These are phyloP conservation scores for Pseudocercospora ulei DNA, from an alignment of 2,329 filamentous ascomycete species.

Conservation along the genomic window DNA sequence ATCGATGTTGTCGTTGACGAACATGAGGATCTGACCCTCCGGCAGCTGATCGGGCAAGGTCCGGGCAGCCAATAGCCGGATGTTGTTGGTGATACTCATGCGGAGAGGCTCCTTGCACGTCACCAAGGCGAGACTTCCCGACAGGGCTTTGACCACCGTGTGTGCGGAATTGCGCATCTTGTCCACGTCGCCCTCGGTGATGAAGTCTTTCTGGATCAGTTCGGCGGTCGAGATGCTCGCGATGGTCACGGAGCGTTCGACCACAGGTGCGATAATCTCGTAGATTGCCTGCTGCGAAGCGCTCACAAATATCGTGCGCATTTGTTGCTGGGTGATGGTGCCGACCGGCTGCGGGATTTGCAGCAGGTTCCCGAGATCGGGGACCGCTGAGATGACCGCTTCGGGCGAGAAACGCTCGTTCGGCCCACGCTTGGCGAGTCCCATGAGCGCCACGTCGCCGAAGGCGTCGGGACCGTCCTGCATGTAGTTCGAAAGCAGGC, in stretches of 20 bases:
- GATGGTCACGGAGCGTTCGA: conserved; percentile 94
- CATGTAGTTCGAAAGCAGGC: conserved; percentile 35
- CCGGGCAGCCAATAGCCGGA: conserved; percentile 64
- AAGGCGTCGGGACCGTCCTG: conserved; percentile 59
- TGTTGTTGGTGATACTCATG: conserved; percentile 95
- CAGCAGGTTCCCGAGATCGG: conserved; percentile 70
- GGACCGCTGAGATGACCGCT: conserved; percentile 67
- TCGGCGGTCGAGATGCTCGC: conserved; percentile 93
- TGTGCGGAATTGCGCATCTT: conserved; percentile 77
- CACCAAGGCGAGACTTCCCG: conserved; percentile 87
- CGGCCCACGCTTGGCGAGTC: conserved; percentile 52
- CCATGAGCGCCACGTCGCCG: conserved; percentile 65
- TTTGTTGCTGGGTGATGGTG: conserved; percentile 58
- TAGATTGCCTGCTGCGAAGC: conserved; percentile 83
- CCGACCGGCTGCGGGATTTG: conserved; percentile 68
- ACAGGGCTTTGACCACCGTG: conserved; percentile 89
- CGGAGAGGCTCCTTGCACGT: conserved; percentile 95
- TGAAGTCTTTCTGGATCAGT: conserved; percentile 92
- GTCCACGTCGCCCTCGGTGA: conserved; percentile 81
- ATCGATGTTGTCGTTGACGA: conserved; percentile 95
- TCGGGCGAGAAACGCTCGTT: conserved; percentile 66
- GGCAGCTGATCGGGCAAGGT: conserved; percentile 63
- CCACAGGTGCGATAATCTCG: conserved; percentile 94
- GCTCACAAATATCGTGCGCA: conserved; percentile 65
- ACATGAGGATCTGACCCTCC: conserved; percentile 94